Evolutionary conservation across 495 filamentous ascomycete genomes (phyloP).

Genomic region (Aspergillus egyptiacus): DNA sequence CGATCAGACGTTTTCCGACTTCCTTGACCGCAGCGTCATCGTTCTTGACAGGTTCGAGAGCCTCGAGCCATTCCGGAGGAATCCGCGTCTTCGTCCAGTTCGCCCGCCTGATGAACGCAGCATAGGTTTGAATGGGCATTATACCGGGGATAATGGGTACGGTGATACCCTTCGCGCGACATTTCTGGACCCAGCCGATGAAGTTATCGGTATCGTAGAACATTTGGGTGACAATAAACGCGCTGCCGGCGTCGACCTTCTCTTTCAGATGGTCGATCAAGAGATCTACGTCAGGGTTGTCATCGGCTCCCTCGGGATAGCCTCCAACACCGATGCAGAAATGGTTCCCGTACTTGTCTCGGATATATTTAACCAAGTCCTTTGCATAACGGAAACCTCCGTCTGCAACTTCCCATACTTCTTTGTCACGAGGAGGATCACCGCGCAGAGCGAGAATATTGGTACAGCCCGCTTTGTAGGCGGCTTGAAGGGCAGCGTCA

Average conservation of each 20-base stretch:
- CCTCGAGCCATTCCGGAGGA: constrained; percentile 72
- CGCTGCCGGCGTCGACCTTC: constrained; percentile 91
- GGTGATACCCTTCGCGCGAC: constrained; percentile 74
- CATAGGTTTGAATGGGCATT: constrained; percentile 97
- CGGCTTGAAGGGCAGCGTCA: constrained; percentile 77
- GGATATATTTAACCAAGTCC: constrained; percentile 91
- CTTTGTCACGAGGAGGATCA: constrained; percentile 90
- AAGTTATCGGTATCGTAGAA: constrained; percentile 98
- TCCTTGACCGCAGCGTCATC: constrained; percentile 91
- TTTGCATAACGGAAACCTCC: constrained; percentile 87
- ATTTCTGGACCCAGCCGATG: constrained; percentile 79
- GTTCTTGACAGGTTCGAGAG: constrained; percentile 89
- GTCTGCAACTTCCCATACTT: constrained; percentile 83
- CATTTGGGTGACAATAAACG: constrained; percentile 98
- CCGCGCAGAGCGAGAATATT: constrained; percentile 95
- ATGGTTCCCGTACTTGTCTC: constrained; percentile 81
- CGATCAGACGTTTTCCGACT: constrained; percentile 83
- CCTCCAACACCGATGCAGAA: constrained; percentile 98
- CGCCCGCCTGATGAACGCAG: constrained; percentile 79
- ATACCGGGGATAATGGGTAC: constrained; percentile 95
- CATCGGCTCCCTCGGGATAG: constrained; percentile 94
- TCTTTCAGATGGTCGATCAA: constrained; percentile 93
- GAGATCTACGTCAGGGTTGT: constrained; percentile 75
- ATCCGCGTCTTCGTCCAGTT: constrained; percentile 82
- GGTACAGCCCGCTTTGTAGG: constrained; percentile 92